phyloP scores from a whole-genome alignment of 2,329 filamentous ascomycete species.

The Neoscytalidium dimidiatum region DNA sequence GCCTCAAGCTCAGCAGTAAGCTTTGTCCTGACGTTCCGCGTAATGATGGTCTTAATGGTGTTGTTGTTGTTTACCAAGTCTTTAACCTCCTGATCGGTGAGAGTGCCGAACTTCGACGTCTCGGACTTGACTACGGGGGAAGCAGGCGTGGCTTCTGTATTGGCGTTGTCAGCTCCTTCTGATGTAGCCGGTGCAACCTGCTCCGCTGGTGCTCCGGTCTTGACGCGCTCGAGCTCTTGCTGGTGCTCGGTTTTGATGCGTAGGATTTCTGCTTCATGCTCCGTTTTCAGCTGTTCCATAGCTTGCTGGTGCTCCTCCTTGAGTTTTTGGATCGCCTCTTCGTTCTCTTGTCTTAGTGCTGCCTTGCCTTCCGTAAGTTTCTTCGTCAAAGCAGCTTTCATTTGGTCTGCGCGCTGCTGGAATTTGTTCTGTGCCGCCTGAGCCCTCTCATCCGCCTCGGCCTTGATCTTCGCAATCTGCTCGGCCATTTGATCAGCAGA shows the following conservation, averaged over 20 bases:
- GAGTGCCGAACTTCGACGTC: conserved; percentile 32
- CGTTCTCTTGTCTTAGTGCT: conserved; percentile 41
- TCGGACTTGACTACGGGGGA: conserved; percentile 33
- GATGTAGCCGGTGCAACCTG: neutral
- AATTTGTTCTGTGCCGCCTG: conserved; percentile 67
- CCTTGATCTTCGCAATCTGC: conserved; percentile 41
- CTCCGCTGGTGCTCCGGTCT: neutral
- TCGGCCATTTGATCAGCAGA: conserved; percentile 52
- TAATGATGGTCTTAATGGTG: conserved; percentile 51
- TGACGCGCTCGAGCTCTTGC: conserved; percentile 38
- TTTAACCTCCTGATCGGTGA: conserved; percentile 53
- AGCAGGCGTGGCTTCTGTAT: conserved; percentile 21
- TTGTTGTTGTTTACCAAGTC: conserved; percentile 54
- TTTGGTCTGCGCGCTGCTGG: conserved; percentile 67
- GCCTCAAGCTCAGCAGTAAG: conserved; percentile 43
- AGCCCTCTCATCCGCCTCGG: conserved; percentile 44
- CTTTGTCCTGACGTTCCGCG: conserved; percentile 59
- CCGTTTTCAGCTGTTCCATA: conserved; percentile 29
- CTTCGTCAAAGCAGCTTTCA: conserved; percentile 68
- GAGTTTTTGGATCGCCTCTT: conserved; percentile 38
- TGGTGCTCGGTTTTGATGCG: conserved; percentile 37
- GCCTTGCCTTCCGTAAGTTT: conserved; percentile 61
- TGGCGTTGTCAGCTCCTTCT: conserved; percentile 14
- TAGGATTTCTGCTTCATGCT: conserved; percentile 33
- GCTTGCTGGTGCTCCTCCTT: conserved; percentile 49